Evolutionary conservation across 768 basidiomycete species (phyloP), one percentile per base, ranked within the genome.

Genomic region (Lactifluus volemus): DNA sequence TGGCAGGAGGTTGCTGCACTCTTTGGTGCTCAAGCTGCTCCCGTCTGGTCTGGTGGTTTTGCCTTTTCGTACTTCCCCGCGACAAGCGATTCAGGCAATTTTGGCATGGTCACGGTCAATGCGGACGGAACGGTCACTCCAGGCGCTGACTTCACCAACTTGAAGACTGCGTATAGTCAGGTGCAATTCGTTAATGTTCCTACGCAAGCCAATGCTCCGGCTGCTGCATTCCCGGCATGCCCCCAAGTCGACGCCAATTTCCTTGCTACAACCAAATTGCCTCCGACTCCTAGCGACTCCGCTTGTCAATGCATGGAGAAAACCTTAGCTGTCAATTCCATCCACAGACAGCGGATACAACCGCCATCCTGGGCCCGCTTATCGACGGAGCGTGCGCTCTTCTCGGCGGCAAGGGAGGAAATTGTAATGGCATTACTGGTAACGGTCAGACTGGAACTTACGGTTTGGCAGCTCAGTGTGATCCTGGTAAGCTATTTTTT

Each of bases 11-110:
- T 84, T 14, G 77, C 72, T 50, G 82, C 86, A 30, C 77, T 96
- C 30, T 89, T 90, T 71, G 80, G 86, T 61, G 70, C 79, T 11
- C 72, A 86, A 7, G 90, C 94, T 82, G 79, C 84, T 19, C 73
- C 84, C 58, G 84, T 87, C 53, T 96, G 88, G 85, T 92, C 89
- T 36, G 94, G 94, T 63, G 93, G 90, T 55, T 66, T 96, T 55
- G 92, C 93, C 4, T 92, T 92, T 73, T 86, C 85, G 52, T 96
- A 95, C 73, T 94, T 96, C 81, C 88, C 89, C 2, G 90, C 90
- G 19, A 50, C 69, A n/a, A 86, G 85, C 65, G 81, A 78, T 8
- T 75, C 79, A 55, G 90, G 90, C 53, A 75, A 86, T 67, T 97
- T 89, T 65, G 94, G 94, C 29, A 88, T 96, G 79, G 88, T 91